A percentile compares a stretch with the other conserved stretches of the same genome.
phyloP scores from a whole-genome alignment of 306 rosid species.

The Cucurbita pepo region DNA sequence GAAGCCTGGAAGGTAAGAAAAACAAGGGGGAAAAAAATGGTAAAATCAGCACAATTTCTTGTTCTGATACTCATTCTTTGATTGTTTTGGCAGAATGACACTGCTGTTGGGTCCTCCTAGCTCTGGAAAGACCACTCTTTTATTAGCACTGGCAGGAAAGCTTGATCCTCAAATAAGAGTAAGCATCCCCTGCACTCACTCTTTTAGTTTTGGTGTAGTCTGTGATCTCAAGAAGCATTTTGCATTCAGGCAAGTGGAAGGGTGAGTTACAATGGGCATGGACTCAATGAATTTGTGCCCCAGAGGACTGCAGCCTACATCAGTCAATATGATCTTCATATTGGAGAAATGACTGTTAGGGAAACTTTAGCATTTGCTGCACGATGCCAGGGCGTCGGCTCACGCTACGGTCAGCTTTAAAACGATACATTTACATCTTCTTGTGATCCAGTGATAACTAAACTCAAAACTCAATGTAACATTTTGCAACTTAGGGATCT shows the following conservation, averaged over 20 bases:
- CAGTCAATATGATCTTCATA: constrained; percentile 30
- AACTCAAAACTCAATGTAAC: no score
- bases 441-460: no score
- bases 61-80: not conserved
- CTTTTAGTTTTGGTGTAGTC: no score
- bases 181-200: not conserved
- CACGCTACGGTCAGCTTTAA: constrained; percentile 18
- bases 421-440: not conserved
- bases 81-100: constrained; percentile 22
- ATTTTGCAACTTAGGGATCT: no score
- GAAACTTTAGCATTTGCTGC: constrained; percentile 41
- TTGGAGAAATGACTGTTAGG: constrained; percentile 38
- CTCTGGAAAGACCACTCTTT: constrained; percentile 34
- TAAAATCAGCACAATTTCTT: not conserved
- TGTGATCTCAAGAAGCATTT: not conserved
- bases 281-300: constrained; percentile 26
- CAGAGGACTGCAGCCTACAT: constrained; percentile 33
- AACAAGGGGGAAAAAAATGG: no score
- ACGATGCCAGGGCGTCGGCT: constrained; percentile 38
- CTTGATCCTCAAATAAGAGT: constrained; percentile 24
- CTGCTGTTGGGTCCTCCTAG: constrained; percentile 44
- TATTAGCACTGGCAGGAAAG: constrained; percentile 37
- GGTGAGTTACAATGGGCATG: constrained; percentile 32
- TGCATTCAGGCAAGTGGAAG: constrained; percentile 17
- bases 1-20: constrained; percentile 25